phyloP scores from a whole-genome alignment of 495 filamentous ascomycete genomes.

The Jackrogersella minutella region DNA sequence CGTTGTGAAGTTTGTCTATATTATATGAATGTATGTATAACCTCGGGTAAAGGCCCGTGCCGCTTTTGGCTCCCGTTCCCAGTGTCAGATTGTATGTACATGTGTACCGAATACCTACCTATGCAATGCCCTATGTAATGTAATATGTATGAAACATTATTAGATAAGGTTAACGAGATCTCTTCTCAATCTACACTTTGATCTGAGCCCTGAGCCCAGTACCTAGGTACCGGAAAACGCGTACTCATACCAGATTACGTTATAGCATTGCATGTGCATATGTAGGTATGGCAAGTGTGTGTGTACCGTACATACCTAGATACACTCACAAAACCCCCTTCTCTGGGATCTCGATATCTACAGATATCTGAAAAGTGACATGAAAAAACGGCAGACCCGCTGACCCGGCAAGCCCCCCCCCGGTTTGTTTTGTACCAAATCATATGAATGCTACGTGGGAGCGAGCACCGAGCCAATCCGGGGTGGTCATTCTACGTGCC shows the following conservation, averaged over 20 bases:
- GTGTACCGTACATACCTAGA: conserved; percentile 32
- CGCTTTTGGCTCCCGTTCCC: conserved; percentile 23
- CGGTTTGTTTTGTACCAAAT: neutral
- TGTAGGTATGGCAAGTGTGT: conserved; percentile 34
- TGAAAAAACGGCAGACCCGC: conserved; percentile 22
- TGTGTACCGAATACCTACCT: too few species aligned
- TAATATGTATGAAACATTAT: conserved; percentile 21
- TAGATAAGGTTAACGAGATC: conserved; percentile 33
- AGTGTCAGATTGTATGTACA: too few species aligned
- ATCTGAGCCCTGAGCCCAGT: conserved; percentile 28
- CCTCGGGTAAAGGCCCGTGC: conserved; percentile 33
- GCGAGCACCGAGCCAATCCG: conserved; percentile 24
- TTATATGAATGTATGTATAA: conserved; percentile 14
- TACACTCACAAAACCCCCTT: conserved; percentile 18
- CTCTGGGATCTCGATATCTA: conserved; percentile 35
- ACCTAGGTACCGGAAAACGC: conserved; percentile 20
- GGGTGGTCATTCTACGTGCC: neutral
- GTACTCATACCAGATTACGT: conserved; percentile 20
- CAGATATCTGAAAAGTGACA: conserved; percentile 35
- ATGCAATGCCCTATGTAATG: too few species aligned
- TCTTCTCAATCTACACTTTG: conserved; percentile 24
- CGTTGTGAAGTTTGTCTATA: conserved; percentile 8
- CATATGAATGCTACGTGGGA: conserved; percentile 13
- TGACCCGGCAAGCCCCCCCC: conserved; percentile 24
- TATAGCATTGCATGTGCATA: conserved; percentile 38